Evolutionary conservation across 805 yeast genomes (phyloP).

Genomic region (Kuraishia capsulata): DNA sequence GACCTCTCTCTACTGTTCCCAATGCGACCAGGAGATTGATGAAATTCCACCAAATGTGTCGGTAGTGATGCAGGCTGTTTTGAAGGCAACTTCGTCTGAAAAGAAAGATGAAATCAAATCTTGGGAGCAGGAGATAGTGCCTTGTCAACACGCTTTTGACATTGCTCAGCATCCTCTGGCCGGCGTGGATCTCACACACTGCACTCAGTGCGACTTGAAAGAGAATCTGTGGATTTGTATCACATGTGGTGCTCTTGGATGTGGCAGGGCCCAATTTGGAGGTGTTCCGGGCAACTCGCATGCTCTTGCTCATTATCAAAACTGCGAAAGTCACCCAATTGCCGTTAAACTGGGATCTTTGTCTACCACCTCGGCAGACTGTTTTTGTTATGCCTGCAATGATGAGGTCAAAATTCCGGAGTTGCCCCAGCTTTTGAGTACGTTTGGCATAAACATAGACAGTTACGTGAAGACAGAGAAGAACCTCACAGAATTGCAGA

Average conservation of each 20-base stretch:
- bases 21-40: slow-evolving; percentile 15
- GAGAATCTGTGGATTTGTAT: slow-evolving; percentile 91
- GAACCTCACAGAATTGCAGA: slow-evolving; percentile 77
- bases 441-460: slow-evolving; percentile 60
- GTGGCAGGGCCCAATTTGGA: slow-evolving; percentile 94
- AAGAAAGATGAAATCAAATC: slow-evolving; percentile 66
- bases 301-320: slow-evolving; percentile 65
- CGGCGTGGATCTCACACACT: slow-evolving; percentile 29
- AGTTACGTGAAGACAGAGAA: slow-evolving; percentile 70
- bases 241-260: slow-evolving; percentile 83
- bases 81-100: slow-evolving; percentile 49
- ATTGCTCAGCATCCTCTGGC: slow-evolving; percentile 28
- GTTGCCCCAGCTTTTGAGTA: slow-evolving; percentile 34
- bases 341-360: slow-evolving; percentile 90
- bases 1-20: slow-evolving; percentile 30
- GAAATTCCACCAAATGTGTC: slow-evolving; percentile 21
- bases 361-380: slow-evolving; percentile 70
- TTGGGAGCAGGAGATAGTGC: slow-evolving; percentile 83
- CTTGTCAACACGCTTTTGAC: slow-evolving; percentile 70
- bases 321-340: slow-evolving; percentile 51
- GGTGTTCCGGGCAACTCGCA: slow-evolving; percentile 92
- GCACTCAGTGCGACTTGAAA: slow-evolving; percentile 51
- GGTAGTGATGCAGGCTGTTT: slow-evolving; percentile 31
- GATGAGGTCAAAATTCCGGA: slow-evolving; percentile 80
- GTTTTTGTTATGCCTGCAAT: slow-evolving; percentile 81